These are phyloP conservation scores for Coelastrella sp. DNA, from an alignment of 139 green algal species.

Conservation along the genomic window DNA sequence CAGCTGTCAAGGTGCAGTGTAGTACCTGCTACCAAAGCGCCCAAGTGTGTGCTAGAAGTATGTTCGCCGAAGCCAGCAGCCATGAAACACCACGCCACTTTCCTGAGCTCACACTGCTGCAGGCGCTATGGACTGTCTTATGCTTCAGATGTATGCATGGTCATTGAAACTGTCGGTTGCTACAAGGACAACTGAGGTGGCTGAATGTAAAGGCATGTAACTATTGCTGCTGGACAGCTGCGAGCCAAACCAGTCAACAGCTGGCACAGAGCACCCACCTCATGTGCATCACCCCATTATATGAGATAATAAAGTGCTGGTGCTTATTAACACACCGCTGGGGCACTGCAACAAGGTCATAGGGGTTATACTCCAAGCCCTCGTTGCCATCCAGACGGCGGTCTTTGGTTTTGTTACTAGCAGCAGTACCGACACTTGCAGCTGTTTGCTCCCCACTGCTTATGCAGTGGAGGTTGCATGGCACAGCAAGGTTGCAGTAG, in stretches of 20 bases:
- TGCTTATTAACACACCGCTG: slow-evolving; percentile 19
- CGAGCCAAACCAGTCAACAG: neutral
- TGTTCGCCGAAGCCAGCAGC: too few relatives aligned
- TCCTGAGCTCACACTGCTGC: too few relatives aligned
- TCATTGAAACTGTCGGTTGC: too few relatives aligned
- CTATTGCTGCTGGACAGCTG: neutral
- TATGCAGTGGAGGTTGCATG: neutral
- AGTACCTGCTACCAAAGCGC: too few relatives aligned
- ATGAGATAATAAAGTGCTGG: slow-evolving; percentile 21
- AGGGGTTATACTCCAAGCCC: slow-evolving; percentile 9
- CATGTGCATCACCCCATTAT: slow-evolving; percentile 36
- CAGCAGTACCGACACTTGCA: neutral
- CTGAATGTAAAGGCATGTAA: neutral
- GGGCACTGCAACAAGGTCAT: neutral
- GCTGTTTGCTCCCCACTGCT: neutral
- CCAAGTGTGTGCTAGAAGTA: too few relatives aligned
- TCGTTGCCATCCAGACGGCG: neutral
- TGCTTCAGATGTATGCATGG: too few relatives aligned
- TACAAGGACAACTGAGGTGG: too few relatives aligned
- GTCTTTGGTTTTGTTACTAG: neutral
- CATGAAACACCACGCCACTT: too few relatives aligned
- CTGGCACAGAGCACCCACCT: neutral
- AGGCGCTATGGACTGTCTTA: too few relatives aligned
- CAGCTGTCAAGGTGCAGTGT: too few relatives aligned
- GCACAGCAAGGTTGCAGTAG: slow-evolving; percentile 29